A percentile compares a stretch with the other conserved stretches of the same genome.
phyloP scores from a whole-genome alignment of 1,139 yeast species.

The Waltiozyma sp. region DNA sequence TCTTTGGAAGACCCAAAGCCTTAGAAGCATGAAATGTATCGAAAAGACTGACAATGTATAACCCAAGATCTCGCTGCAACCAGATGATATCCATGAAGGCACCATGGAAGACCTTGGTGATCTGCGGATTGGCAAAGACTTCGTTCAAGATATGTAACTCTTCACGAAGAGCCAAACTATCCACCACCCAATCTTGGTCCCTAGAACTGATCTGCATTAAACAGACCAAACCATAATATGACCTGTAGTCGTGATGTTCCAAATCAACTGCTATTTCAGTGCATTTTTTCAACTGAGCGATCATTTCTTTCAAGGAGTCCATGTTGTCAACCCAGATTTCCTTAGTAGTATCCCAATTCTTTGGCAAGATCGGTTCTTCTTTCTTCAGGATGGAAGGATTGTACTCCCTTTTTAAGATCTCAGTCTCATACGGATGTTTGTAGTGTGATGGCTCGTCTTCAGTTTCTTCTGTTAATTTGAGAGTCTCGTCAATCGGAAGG shows the following conservation, averaged over 20 bases:
- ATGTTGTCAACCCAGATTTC: conserved; percentile 66
- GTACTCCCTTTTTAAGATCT: conserved; percentile 62
- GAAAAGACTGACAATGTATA: conserved; percentile 79
- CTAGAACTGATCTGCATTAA: conserved; percentile 87
- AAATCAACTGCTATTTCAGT: conserved; percentile 86
- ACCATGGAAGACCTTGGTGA: conserved; percentile 88
- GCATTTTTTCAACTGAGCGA: conserved; percentile 36
- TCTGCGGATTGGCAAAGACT: conserved; percentile 69
- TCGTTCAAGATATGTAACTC: conserved; percentile 58
- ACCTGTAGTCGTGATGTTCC: conserved; percentile 90
- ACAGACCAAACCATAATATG: conserved; percentile 85
- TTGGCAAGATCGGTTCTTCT: conserved; percentile 41
- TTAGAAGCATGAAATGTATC: conserved; percentile 90
- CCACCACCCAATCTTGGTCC: conserved; percentile 74
- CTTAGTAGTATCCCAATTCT: conserved; percentile 54
- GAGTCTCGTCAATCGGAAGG: conserved; percentile 40
- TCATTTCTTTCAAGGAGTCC: conserved; percentile 42
- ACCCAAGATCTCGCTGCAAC: conserved; percentile 92
- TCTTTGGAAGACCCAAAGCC: conserved; percentile 65
- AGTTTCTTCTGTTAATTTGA: conserved; percentile 30
- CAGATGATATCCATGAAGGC: conserved; percentile 95
- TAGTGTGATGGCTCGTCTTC: conserved; percentile 47
- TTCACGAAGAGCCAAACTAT: conserved; percentile 64
- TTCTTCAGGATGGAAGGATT: conserved; percentile 44
- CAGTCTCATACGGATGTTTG: conserved; percentile 73